phyloP scores from a whole-genome alignment of 2,329 filamentous ascomycete genomes.

The Lachnellula subtilissima region DNA sequence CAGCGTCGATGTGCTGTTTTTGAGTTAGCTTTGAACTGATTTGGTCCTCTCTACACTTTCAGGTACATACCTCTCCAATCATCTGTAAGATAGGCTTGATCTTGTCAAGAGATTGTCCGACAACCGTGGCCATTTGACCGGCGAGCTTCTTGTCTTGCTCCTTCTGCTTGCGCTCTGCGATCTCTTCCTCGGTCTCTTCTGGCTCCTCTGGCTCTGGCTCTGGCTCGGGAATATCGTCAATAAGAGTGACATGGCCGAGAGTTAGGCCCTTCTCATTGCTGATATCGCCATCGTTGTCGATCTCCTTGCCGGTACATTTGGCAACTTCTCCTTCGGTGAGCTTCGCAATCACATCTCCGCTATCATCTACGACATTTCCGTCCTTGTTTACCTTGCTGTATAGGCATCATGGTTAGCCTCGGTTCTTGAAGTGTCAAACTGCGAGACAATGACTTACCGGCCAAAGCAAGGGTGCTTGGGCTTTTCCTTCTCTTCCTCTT shows the following conservation, averaged over 20 bases:
- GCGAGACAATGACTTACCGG: conserved; percentile 23
- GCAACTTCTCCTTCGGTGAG: conserved; percentile 63
- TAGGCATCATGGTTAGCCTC: background rate
- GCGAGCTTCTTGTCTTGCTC: conserved; percentile 73
- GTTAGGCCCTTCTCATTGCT: conserved; percentile 63
- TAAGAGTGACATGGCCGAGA: conserved; percentile 63
- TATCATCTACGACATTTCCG: conserved; percentile 54
- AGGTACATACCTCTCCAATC: conserved; percentile 61
- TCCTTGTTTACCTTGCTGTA: conserved; percentile 48
- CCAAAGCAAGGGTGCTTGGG: conserved; percentile 49
- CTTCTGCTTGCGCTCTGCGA: conserved; percentile 49
- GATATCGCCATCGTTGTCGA: conserved; percentile 68
- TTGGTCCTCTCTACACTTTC: background rate
- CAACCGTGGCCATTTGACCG: conserved; percentile 65
- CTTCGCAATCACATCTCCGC: conserved; percentile 59
- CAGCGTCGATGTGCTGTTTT: conserved; percentile 66
- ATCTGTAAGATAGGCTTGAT: conserved; percentile 81
- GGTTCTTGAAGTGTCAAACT: background rate
- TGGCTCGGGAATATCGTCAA: conserved; percentile 50
- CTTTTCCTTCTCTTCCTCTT: conserved; percentile 49
- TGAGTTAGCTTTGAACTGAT: conserved; percentile 13
- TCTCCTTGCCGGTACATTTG: conserved; percentile 62
- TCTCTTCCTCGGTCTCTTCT: conserved; percentile 54
- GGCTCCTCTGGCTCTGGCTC: conserved; percentile 40
- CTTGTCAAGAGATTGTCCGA: conserved; percentile 76